Evolutionary conservation across 805 yeast genomes (phyloP), one percentile per base, ranked within the genome.

Genomic region (Lachancea nothofagi): DNA sequence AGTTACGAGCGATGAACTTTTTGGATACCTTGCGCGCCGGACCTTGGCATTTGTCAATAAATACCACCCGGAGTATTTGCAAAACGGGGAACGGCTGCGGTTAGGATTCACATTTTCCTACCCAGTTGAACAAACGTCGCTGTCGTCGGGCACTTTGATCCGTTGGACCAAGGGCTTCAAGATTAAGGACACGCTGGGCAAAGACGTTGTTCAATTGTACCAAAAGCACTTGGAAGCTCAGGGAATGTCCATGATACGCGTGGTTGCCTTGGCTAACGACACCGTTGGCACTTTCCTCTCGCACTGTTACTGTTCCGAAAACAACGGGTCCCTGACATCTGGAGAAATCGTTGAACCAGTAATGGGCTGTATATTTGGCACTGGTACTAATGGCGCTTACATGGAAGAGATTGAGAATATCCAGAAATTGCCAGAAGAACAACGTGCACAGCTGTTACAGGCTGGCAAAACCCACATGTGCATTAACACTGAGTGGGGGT

Each of bases 131-230:
- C 98, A 90, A 66, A 77, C 83, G 18, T 82, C 88, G 2, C 67
- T 93, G 50, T 75, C 78, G 57, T 68, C 78, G 6, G 97, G 98
- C 46, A 76, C 75, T 7, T 72, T 93, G 47, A 74, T 90, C 36
- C 80, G 97, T 62, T 90, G 98, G 98, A 88, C 97, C 14, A 90
- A 90, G 64, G 97, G 97, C 25, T 90, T 84, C 64, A 78, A 84
- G 54, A 81, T 93, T 50, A 74, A 75, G 21, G 97, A 90, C 51
- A 80, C 85, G 29, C 83, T 90, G 25, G 94, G 86, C 40, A 69
- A 80, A 55, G 97, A 90, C 59, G 83, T 93, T 31, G 93, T 85
- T 37, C 67, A 67, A 32, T 63, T 78, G 33, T 71, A 87, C 45
- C 97, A 93, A 63, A 59, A 62, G 9, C 83, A 84, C 43, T 54